Conservation (phyloP, 2,329 filamentous ascomycete genomes). For the Sporothrix inflata region DNA sequence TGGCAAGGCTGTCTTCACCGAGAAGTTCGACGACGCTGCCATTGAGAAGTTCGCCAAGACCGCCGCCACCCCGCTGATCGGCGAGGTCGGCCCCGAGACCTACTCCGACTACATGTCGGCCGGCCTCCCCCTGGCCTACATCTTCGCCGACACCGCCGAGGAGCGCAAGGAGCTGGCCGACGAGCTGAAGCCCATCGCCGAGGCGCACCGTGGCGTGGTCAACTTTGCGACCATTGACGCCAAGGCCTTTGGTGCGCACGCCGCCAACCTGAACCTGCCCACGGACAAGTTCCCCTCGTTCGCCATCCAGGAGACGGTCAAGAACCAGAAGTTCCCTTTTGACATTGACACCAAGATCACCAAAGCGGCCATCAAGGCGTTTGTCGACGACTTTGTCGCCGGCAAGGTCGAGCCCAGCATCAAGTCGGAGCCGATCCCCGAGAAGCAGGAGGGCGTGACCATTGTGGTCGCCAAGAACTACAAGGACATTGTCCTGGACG, state of each 20-base stretch:
- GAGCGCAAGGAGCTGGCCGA: conserved; percentile 80
- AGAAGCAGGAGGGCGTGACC: conserved; percentile 88
- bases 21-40: conserved; percentile 78
- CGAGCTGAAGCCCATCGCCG: conserved; percentile 80
- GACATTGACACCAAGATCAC: conserved; percentile 82
- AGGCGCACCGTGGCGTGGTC: conserved; percentile 90
- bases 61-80: conserved; percentile 84
- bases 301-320: conserved; percentile 91
- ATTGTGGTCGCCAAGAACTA: conserved; percentile 94
- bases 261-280: conserved; percentile 95
- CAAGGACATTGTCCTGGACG: conserved; percentile 86
- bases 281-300: conserved; percentile 95
- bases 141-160: conserved; percentile 91
- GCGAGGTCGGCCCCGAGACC: conserved; percentile 95
- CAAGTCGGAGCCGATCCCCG: conserved; percentile 96
- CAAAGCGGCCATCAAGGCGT: conserved; percentile 70
- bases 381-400: conserved; percentile 80
- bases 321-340: conserved; percentile 97
- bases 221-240: conserved; percentile 99
- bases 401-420: conserved; percentile 95
- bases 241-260: conserved; percentile 90
- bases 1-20: conserved; percentile 82
- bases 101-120: conserved; percentile 94
- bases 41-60: conserved; percentile 84
- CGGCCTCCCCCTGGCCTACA: conserved; percentile 92